Evolutionary conservation across 2,329 filamentous ascomycete genomes (phyloP).

Genomic region (Neodidymelliopsis sp.): DNA sequence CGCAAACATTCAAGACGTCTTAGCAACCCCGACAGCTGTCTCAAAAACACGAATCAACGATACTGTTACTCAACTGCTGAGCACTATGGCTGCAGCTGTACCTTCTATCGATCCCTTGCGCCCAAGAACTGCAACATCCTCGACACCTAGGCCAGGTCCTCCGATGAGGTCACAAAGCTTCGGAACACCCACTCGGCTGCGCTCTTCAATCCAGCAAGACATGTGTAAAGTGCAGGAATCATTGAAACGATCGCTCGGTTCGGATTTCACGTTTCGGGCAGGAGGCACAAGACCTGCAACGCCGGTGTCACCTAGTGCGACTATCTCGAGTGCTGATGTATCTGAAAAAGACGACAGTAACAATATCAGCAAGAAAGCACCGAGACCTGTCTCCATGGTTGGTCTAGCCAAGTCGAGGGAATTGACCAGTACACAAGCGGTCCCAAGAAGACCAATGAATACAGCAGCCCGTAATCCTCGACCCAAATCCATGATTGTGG

Average conservation of each 20-base stretch:
- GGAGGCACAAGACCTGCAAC: constrained; percentile 1
- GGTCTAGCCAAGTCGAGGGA: background rate
- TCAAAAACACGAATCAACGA: no score
- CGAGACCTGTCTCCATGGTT: constrained; percentile 4
- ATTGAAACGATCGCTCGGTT: constrained; percentile 18
- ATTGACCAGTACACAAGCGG: background rate
- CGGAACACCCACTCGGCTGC: constrained; percentile 7
- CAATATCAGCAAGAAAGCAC: background rate
- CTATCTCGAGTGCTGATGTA: background rate
- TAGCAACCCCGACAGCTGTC: no score
- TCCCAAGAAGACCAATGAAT: background rate
- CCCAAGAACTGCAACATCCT: constrained; percentile 1
- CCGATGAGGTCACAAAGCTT: constrained; percentile 5
- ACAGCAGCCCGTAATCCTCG: constrained; percentile 10
- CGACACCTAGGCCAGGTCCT: constrained; percentile 1
- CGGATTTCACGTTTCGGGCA: constrained; percentile 5
- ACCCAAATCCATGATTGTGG: constrained; percentile 17
- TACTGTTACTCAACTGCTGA: background rate
- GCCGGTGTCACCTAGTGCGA: background rate
- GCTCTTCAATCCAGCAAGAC: constrained; percentile 20
- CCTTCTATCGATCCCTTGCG: background rate
- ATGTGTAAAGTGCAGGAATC: constrained; percentile 12
- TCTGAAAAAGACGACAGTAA: background rate
- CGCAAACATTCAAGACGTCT: no score
- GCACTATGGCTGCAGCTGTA: background rate